phyloP scores from a whole-genome alignment of 2,329 filamentous ascomycete species.

The Pyrenophora seminiperda region DNA sequence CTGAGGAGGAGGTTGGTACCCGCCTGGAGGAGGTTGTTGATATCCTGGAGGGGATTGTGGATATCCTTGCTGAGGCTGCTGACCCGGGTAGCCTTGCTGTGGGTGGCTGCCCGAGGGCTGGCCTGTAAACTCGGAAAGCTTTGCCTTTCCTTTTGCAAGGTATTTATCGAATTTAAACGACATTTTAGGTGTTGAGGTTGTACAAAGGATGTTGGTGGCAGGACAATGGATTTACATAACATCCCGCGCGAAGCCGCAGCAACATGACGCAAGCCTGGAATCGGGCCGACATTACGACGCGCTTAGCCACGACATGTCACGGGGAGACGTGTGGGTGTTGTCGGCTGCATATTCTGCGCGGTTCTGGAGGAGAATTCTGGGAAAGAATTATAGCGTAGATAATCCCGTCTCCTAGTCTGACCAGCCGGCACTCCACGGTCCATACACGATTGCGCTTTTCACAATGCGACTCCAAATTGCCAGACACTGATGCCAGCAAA shows the following conservation, averaged over 20 bases:
- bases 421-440: too few species aligned
- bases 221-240: not conserved
- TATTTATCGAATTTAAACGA: constrained; percentile 40
- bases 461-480: too few species aligned
- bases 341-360: too few species aligned
- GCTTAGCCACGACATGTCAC: not conserved
- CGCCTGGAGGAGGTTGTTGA: constrained; percentile 13
- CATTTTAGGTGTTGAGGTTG: constrained; percentile 25
- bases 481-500: too few species aligned
- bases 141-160: constrained; percentile 46
- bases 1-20: constrained; percentile 29
- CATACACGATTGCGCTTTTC: too few species aligned
- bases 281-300: not conserved
- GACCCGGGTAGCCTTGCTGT: constrained; percentile 28
- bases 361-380: too few species aligned
- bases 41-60: constrained; percentile 14
- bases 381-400: too few species aligned
- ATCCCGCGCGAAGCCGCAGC: constrained; percentile 12
- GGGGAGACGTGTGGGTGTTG: too few species aligned
- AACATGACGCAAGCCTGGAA: constrained; percentile 17
- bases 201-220: not conserved
- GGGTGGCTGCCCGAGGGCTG: constrained; percentile 27
- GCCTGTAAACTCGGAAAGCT: constrained; percentile 41
- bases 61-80: constrained; percentile 13
- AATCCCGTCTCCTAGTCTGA: too few species aligned